These are phyloP conservation scores for Diaporthe vexans DNA, from an alignment of 2,329 filamentous ascomycete genomes.

Conservation along the genomic window DNA sequence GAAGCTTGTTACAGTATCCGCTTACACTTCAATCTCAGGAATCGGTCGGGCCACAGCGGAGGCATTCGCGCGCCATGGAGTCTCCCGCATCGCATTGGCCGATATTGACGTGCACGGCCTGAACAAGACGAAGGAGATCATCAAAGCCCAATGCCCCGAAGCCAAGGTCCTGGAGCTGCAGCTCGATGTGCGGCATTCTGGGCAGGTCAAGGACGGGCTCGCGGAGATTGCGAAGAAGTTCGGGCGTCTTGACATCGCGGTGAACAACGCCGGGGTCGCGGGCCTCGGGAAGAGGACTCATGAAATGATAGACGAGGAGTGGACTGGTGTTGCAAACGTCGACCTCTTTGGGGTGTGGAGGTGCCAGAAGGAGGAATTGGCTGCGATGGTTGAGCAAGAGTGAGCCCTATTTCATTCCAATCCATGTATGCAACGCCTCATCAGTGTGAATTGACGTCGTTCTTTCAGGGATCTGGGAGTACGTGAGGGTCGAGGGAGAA, in stretches of 20 bases:
- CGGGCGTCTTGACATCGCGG: slow-evolving; percentile 11
- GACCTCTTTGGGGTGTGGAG: slow-evolving; percentile 71
- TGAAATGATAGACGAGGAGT: slow-evolving; percentile 52
- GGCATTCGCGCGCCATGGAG: slow-evolving; percentile 1
- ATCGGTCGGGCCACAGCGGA: neutral
- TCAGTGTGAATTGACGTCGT: neutral
- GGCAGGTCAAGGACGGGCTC: neutral
- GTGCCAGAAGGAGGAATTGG: slow-evolving; percentile 67
- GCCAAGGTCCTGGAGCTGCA: slow-evolving; percentile 9
- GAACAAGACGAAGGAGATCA: neutral
- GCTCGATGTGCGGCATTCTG: slow-evolving; percentile 7
- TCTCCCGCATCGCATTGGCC: slow-evolving; percentile 7
- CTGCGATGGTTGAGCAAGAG: slow-evolving; percentile 66
- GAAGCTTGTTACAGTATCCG: neutral
- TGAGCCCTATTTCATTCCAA: slow-evolving; percentile 45
- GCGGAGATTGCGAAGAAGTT: neutral
- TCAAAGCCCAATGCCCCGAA: neutral
- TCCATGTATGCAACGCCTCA: no score
- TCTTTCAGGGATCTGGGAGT: neutral
- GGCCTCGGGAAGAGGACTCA: slow-evolving; percentile 6
- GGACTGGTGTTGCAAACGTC: slow-evolving; percentile 63
- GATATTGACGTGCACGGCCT: neutral
- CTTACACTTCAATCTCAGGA: neutral
- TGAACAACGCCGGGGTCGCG: slow-evolving; percentile 11
- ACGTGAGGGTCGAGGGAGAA: slow-evolving; percentile 49